Conservation (phyloP, 768 basidiomycete species). For the Galerina marginata region DNA sequence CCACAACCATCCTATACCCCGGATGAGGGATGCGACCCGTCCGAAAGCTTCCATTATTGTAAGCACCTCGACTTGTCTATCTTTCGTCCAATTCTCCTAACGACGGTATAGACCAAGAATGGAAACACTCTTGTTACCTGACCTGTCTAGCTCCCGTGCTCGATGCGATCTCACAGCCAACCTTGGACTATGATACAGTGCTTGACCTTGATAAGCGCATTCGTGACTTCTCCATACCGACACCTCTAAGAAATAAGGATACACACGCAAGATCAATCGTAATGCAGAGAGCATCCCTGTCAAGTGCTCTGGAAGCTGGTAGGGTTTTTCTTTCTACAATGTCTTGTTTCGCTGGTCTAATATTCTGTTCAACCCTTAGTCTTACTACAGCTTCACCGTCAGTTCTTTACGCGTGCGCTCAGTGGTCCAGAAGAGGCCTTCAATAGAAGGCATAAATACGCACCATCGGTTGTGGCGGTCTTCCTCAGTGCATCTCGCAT, state of each 20-base stretch:
- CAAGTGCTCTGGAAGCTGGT: slow-evolving; percentile 70
- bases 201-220: slow-evolving; percentile 63
- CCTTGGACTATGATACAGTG: slow-evolving; percentile 53
- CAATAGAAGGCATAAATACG: slow-evolving; percentile 66
- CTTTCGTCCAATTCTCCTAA: slow-evolving; percentile 1
- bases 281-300: slow-evolving; percentile 65
- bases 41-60: slow-evolving; percentile 49
- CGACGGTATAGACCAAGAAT: slow-evolving; percentile 60
- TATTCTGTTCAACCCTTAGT: slow-evolving; percentile 41
- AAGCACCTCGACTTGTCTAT: slow-evolving; percentile 19
- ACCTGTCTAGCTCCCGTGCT: slow-evolving; percentile 67
- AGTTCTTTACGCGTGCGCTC: slow-evolving; percentile 70
- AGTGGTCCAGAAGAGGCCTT: slow-evolving; percentile 62
- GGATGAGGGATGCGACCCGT: slow-evolving; percentile 41
- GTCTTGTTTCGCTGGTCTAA: neutral
- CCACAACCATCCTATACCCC: slow-evolving; percentile 49
- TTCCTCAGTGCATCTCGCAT: slow-evolving; percentile 68
- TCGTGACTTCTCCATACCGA: slow-evolving; percentile 65
- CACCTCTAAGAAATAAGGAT: slow-evolving; percentile 49
- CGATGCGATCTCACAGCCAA: slow-evolving; percentile 60
- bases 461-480: slow-evolving; percentile 72
- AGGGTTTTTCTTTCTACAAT: slow-evolving; percentile 19
- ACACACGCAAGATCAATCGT: slow-evolving; percentile 49
- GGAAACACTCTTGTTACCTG: slow-evolving; percentile 70
- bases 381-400: slow-evolving; percentile 68